These are phyloP conservation scores for Dalbergia cultrata DNA, from an alignment of 306 rosid species.

Conservation along the genomic window DNA sequence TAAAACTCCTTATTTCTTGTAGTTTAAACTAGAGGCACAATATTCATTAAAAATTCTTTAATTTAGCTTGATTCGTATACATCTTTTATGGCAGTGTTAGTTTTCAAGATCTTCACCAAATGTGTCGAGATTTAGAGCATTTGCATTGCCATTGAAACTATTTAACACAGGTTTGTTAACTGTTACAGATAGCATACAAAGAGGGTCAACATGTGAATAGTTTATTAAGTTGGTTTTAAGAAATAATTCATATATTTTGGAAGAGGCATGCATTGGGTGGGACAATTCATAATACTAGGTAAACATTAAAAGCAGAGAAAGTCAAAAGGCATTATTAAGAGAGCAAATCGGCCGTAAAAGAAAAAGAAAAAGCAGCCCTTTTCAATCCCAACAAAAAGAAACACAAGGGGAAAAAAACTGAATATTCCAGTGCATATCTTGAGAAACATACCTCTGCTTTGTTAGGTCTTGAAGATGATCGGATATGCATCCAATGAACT, in stretches of 20 bases:
- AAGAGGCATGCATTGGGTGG: too few relatives aligned
- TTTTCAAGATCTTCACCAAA: neutral
- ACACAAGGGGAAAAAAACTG: neutral
- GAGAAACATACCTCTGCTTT: constrained; percentile 62
- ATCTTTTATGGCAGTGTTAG: neutral
- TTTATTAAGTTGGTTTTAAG: neutral
- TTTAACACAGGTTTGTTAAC: neutral
- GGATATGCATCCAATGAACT: constrained; percentile 59
- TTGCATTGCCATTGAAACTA: neutral
- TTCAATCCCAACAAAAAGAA: neutral
- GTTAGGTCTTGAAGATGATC: constrained; percentile 63
- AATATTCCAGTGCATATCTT: neutral
- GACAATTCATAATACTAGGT: too few relatives aligned
- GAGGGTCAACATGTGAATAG: neutral
- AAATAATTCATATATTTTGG: neutral
- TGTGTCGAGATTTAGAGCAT: constrained; percentile 4
- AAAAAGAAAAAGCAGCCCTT: neutral
- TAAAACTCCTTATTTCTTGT: constrained; percentile 45
- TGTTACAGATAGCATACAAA: neutral
- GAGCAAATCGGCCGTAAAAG: neutral
- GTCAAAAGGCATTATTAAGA: neutral
- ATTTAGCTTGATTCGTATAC: constrained; percentile 10
- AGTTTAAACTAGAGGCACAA: neutral
- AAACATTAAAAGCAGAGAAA: too few relatives aligned
- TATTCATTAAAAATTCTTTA: neutral